Evolutionary conservation across 768 basidiomycete genomes (phyloP).

Genomic region (Tubosaeta sp.): DNA sequence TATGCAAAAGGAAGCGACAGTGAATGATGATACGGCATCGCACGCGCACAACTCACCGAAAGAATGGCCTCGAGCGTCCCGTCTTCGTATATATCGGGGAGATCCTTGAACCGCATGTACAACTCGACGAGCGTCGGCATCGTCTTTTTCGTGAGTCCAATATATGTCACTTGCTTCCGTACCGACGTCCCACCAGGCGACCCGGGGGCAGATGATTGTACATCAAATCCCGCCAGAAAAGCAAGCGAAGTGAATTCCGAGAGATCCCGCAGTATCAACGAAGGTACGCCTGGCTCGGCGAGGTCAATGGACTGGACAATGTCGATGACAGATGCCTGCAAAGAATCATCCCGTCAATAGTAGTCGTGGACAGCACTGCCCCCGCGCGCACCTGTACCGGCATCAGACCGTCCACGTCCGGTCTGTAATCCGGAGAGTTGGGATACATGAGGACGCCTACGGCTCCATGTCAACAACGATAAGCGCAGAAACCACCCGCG

Average conservation of each 20-base stretch:
- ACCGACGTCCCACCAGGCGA: conserved; percentile 20
- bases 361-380: not conserved
- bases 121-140: conserved; percentile 85
- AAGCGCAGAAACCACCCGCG: conserved; percentile 5
- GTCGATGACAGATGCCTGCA: conserved; percentile 68
- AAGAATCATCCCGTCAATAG: conserved; percentile 11
- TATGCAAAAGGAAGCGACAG: not conserved
- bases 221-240: conserved; percentile 76
- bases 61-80: conserved; percentile 84
- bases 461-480: not conserved
- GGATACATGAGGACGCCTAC: conserved; percentile 76
- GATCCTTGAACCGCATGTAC: conserved; percentile 62
- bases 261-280: conserved; percentile 76
- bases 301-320: conserved; percentile 67
- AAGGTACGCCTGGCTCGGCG: conserved; percentile 54
- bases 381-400: conserved; percentile 63
- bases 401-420: conserved; percentile 78
- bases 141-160: conserved; percentile 81
- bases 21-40: not conserved
- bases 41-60: conserved; percentile 45
- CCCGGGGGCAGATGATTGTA: conserved; percentile 27
- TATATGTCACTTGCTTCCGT: conserved; percentile 76
- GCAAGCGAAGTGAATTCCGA: conserved; percentile 85
- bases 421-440: conserved; percentile 79
- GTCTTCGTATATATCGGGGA: conserved; percentile 62